A percentile compares a stretch with the other conserved stretches of the same genome.
Conservation (phyloP, 176 grass and related monocot genomes). For the Eleusine coracana region DNA sequence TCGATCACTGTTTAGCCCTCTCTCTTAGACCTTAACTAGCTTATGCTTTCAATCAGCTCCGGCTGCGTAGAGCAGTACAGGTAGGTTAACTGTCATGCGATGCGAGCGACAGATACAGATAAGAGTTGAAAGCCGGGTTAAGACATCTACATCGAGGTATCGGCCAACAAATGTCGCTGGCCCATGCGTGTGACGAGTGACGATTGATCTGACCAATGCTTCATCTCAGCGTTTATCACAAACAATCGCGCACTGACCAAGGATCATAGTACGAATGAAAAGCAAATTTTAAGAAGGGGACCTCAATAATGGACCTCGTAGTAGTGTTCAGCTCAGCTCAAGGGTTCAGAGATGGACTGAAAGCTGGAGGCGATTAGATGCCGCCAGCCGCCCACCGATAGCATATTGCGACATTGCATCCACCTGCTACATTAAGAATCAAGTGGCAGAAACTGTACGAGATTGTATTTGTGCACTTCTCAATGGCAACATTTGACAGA, state of each 20-base stretch:
- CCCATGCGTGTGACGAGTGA: neutral
- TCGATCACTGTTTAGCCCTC: neutral
- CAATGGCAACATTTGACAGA: neutral
- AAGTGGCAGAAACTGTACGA: neutral
- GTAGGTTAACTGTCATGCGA: neutral
- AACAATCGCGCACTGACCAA: neutral
- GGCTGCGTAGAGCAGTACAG: neutral
- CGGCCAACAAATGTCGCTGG: neutral
- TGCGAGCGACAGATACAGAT: neutral
- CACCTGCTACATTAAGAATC: neutral
- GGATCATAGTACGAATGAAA: constrained; percentile 9
- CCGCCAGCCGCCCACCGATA: neutral
- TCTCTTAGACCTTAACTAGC: neutral
- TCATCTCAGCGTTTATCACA: neutral
- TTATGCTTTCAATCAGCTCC: neutral
- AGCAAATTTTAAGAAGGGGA: neutral
- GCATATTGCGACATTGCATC: neutral
- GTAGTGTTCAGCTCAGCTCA: neutral
- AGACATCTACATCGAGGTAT: neutral
- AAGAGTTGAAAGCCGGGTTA: neutral
- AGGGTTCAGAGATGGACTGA: neutral
- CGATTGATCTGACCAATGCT: neutral
- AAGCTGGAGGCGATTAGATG: neutral
- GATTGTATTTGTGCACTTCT: neutral
- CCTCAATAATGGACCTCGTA: neutral